phyloP scores from a whole-genome alignment of 495 filamentous ascomycete species.

The Trichoderma reesei region DNA sequence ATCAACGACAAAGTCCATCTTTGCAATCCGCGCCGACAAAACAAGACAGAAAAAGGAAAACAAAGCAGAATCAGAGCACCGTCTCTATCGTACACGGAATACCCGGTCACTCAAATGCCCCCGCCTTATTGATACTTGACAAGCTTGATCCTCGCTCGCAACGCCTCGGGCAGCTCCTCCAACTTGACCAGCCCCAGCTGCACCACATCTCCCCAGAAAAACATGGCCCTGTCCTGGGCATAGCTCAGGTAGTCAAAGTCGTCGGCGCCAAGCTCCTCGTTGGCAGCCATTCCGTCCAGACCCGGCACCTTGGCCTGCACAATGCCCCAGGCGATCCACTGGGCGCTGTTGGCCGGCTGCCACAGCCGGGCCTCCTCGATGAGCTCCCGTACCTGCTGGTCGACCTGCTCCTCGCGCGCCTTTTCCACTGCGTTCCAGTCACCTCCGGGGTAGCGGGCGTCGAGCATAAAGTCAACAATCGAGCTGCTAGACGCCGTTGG shows the following conservation, averaged over 20 bases:
- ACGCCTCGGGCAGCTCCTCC: conserved; percentile 60
- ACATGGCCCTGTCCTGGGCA: conserved; percentile 78
- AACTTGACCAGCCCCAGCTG: conserved; percentile 55
- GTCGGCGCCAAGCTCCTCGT: conserved; percentile 35
- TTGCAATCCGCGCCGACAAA: too few relatives aligned
- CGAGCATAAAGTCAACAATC: conserved; percentile 58
- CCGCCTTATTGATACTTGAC: conserved; percentile 52
- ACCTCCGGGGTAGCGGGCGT: conserved; percentile 51
- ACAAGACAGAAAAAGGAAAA: background rate
- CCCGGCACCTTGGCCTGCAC: conserved; percentile 82
- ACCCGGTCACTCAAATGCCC: too few relatives aligned
- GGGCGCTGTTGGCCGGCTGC: conserved; percentile 75
- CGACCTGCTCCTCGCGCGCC: conserved; percentile 46
- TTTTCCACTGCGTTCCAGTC: conserved; percentile 51
- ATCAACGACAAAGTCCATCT: too few relatives aligned
- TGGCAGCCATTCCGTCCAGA: conserved; percentile 19
- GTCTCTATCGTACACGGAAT: too few relatives aligned
- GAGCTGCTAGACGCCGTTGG: conserved; percentile 27
- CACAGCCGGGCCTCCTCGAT: conserved; percentile 72
- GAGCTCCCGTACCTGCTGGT: conserved; percentile 55
- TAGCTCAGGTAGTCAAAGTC: conserved; percentile 92
- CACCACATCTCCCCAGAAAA: conserved; percentile 88
- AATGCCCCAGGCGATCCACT: conserved; percentile 95
- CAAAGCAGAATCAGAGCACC: too few relatives aligned
- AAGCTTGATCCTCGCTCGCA: conserved; percentile 50